Conservation (phyloP, 139 green algal species). For the Protoeuglena noctilucae region DNA sequence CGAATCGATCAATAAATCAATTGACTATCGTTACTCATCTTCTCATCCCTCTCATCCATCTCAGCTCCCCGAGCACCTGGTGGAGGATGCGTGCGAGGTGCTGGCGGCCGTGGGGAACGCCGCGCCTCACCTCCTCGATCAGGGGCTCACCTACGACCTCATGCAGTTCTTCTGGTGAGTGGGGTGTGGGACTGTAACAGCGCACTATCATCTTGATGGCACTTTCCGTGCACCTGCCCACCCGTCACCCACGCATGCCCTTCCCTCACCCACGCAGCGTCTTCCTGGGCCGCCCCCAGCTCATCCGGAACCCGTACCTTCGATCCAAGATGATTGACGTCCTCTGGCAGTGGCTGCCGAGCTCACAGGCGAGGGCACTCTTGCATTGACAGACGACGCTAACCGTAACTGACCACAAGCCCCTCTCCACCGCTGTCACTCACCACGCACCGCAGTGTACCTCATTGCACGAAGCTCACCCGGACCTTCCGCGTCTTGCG, state of each 20-base stretch:
- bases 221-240: neutral
- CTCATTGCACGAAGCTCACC: too few relatives aligned
- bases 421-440: too few relatives aligned
- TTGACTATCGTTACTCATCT: too few relatives aligned
- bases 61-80: constrained; percentile 71
- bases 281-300: constrained; percentile 40
- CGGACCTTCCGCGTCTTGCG: too few relatives aligned
- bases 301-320: constrained; percentile 70
- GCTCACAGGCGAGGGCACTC: too few relatives aligned
- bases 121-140: constrained; percentile 19
- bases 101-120: constrained; percentile 33
- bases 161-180: constrained; percentile 33
- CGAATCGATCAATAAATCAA: too few relatives aligned
- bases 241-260: constrained; percentile 26
- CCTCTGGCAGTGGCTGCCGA: neutral
- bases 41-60: too few relatives aligned
- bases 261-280: constrained; percentile 47
- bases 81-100: constrained; percentile 67
- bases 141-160: constrained; percentile 47
- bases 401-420: too few relatives aligned
- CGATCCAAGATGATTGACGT: constrained; percentile 69
- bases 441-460: too few relatives aligned
- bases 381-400: too few relatives aligned
- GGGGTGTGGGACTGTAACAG: constrained; percentile 1
- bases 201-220: neutral